phyloP scores from a whole-genome alignment of 768 basidiomycete species.

The Paxillus ammoniavirescens region DNA sequence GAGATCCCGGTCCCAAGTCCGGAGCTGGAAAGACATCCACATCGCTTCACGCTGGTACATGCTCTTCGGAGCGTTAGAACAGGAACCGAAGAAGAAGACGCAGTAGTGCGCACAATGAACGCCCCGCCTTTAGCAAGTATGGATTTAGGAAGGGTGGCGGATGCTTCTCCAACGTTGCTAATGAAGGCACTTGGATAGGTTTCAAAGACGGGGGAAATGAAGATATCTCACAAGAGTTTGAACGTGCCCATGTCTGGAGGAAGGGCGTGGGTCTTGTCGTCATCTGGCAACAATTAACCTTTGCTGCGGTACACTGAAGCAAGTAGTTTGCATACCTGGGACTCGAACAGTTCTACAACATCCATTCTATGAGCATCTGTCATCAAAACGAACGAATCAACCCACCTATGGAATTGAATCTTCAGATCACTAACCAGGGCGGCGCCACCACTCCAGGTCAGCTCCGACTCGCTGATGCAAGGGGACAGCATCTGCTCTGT shows the following conservation, averaged over 20 bases:
- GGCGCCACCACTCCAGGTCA: background rate
- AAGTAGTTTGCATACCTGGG: background rate
- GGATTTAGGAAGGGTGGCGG: constrained; percentile 14
- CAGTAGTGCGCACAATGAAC: constrained; percentile 19
- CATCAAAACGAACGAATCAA: background rate
- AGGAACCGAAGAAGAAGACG: background rate
- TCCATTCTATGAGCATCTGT: background rate
- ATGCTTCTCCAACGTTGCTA: constrained; percentile 18
- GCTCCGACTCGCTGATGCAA: background rate
- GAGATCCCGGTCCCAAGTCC: too few species aligned
- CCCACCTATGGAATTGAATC: background rate
- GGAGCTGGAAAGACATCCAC: constrained; percentile 26
- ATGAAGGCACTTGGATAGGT: background rate
- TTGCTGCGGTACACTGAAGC: background rate
- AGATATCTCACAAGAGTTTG: constrained; percentile 16
- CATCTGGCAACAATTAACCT: background rate
- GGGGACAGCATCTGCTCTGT: background rate
- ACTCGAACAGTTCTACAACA: background rate
- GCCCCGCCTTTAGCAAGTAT: constrained; percentile 23
- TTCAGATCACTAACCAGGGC: background rate
- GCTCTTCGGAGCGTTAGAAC: constrained; percentile 5
- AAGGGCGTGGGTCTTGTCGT: constrained; percentile 9
- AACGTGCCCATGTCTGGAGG: constrained; percentile 25
- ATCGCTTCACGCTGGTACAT: constrained; percentile 32
- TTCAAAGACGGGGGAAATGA: background rate